Evolutionary conservation across 2,329 filamentous ascomycete genomes (phyloP).

Genomic region (Domatiomyces globalis): DNA sequence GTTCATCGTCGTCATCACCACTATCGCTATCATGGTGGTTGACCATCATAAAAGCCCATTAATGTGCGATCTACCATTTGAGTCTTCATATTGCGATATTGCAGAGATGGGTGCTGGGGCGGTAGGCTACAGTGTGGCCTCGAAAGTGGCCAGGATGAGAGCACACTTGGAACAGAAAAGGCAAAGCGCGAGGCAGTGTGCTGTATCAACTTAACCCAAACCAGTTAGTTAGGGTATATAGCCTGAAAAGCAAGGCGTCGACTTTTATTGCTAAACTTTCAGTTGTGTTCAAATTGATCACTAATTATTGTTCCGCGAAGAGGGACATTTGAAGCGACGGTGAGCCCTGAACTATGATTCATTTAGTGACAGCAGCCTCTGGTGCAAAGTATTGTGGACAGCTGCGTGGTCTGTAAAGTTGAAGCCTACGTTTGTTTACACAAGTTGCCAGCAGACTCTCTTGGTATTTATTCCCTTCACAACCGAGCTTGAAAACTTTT

Average conservation of each 20-base stretch:
- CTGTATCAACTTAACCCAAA: too few species aligned
- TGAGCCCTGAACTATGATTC: not conserved
- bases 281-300: not conserved
- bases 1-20: not conserved
- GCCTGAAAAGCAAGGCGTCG: too few species aligned
- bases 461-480: not conserved
- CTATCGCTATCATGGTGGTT: not conserved
- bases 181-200: too few species aligned
- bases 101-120: not conserved
- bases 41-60: not conserved
- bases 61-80: not conserved
- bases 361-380: not conserved
- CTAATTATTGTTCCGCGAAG: too few species aligned
- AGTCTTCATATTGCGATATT: not conserved
- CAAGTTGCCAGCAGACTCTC: not conserved
- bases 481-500: not conserved
- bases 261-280: not conserved
- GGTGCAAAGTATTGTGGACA: not conserved
- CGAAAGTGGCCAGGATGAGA: too few species aligned
- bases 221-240: too few species aligned
- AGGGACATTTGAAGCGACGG: not conserved
- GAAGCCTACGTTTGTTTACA: not conserved
- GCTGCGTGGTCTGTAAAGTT: not conserved
- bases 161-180: too few species aligned
- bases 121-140: too few species aligned